Conservation (phyloP, 2,329 filamentous ascomycete species). For the Raffaelea albimanens region DNA sequence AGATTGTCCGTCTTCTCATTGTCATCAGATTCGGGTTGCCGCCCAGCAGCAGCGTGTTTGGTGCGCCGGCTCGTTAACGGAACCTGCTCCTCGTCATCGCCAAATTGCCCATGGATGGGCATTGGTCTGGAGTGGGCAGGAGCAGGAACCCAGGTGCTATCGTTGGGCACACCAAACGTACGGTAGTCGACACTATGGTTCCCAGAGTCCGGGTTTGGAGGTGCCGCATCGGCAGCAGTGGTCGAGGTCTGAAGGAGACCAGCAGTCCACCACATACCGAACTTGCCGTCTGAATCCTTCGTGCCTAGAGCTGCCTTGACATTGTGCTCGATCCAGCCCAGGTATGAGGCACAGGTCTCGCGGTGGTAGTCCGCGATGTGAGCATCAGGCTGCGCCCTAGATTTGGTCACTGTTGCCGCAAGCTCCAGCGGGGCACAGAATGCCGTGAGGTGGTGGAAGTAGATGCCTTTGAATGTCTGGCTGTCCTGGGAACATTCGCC, state of each 20-base stretch:
- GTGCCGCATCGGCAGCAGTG: not conserved
- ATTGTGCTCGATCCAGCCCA: slow-evolving; percentile 71
- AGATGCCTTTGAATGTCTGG: slow-evolving; percentile 91
- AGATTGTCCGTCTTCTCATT: not conserved
- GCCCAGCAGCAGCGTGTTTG: not conserved
- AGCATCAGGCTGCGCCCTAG: not conserved
- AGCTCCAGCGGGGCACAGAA: slow-evolving; percentile 61
- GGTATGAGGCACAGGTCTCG: slow-evolving; percentile 54
- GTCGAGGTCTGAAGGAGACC: slow-evolving; percentile 25
- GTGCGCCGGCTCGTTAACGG: not conserved
- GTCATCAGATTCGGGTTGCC: not conserved
- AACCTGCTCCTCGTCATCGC: slow-evolving; percentile 2
- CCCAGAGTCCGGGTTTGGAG: not conserved
- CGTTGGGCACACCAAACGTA: slow-evolving; percentile 13
- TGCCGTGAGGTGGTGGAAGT: slow-evolving; percentile 75
- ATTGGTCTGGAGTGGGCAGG: slow-evolving; percentile 1
- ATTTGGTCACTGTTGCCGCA: slow-evolving; percentile 17
- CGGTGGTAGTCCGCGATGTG: not conserved
- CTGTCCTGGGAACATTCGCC: slow-evolving; percentile 71
- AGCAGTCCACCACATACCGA: slow-evolving; percentile 83
- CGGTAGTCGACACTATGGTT: slow-evolving; percentile 13
- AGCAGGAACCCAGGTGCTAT: slow-evolving; percentile 15
- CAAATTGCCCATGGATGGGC: not conserved
- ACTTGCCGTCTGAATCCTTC: slow-evolving; percentile 56
- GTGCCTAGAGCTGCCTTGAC: slow-evolving; percentile 63